Evolutionary conservation across 2,329 filamentous ascomycete species (phyloP), one percentile per base, ranked within the genome.

Genomic region (Mycosphaerella sp.): DNA sequence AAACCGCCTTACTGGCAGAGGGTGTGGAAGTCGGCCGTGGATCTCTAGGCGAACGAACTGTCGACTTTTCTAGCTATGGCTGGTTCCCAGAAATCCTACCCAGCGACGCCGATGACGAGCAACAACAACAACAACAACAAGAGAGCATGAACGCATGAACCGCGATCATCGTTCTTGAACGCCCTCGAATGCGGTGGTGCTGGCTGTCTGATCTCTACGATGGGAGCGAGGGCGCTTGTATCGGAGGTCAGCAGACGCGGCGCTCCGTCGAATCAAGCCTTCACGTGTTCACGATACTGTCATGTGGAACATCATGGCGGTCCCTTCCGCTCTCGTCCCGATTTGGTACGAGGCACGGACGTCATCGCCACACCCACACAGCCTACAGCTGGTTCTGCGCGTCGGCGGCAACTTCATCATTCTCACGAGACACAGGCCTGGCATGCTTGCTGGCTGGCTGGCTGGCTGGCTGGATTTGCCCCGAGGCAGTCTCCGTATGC

Each of bases 11-110:
- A 42, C 66, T 71, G 38, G 64, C 65, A 45, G 77, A 79, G 64
- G 75, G 75, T 12, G 75, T 79, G 0, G 67, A 74, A 48, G 75
- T 79, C 43, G 69, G 66, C 17, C 68, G 72, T 54, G 72, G 72
- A 47, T 67, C 66, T 34, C 67, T 79, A 65, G 76, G 76, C 46
- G 75, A 78, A 60, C 73, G 73, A 45, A 71, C 65, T 1, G 69
- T 79, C n/a, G 70, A 77, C 59, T 69, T 79, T 36, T 58, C 57
- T 6, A 65, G 58, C 23, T 78, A 74, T 59, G 77, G 77, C 45
- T 79, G 77, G 77, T 79, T 78, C 53, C 72, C 71, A 8, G 57
- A 62, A 44, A 55, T 61, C 6, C 58, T 73, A 21, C 69, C 67
- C 10, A 68, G 66, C 53, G 63, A 65, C 39, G 62, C 59, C 34